Percentiles rank a stretch among this genome's conserved stretches.
These are phyloP conservation scores for Lentinus brumalis DNA, from an alignment of 768 basidiomycete genomes.

Conservation along the genomic window DNA sequence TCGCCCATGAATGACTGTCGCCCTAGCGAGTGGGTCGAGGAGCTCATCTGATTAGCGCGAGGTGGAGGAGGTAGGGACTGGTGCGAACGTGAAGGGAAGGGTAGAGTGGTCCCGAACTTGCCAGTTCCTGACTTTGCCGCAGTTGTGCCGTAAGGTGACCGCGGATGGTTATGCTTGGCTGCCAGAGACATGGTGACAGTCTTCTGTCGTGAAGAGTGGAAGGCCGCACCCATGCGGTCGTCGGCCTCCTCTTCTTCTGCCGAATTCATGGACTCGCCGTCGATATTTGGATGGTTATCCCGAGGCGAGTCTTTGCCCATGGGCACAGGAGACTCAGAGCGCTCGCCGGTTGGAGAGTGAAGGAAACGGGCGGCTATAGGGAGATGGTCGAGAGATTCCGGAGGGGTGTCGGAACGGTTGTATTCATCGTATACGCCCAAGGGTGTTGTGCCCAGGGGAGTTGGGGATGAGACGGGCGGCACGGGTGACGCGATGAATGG, in stretches of 20 bases:
- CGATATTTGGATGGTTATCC: slow-evolving; percentile 66
- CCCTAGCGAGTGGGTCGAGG: slow-evolving; percentile 76
- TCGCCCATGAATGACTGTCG: slow-evolving; percentile 62
- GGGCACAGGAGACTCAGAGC: slow-evolving; percentile 46
- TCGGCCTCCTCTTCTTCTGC: slow-evolving; percentile 65
- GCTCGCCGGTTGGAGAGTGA: slow-evolving; percentile 54
- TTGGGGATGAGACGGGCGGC: slow-evolving; percentile 39
- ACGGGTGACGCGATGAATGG: slow-evolving; percentile 61
- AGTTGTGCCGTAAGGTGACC: slow-evolving; percentile 71
- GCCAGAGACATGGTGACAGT: slow-evolving; percentile 28
- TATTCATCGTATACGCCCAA: slow-evolving; percentile 67
- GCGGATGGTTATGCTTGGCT: slow-evolving; percentile 68
- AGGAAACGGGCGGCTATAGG: slow-evolving; percentile 94
- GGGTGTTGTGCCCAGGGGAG: slow-evolving; percentile 39
- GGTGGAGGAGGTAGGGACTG: slow-evolving; percentile 72
- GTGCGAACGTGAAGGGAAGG: slow-evolving; percentile 81
- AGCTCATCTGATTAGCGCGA: slow-evolving; percentile 50
- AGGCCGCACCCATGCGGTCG: slow-evolving; percentile 52
- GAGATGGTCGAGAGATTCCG: slow-evolving; percentile 72
- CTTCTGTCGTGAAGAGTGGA: slow-evolving; percentile 36
- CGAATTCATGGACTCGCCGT: slow-evolving; percentile 73
- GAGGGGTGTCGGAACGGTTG: slow-evolving; percentile 59
- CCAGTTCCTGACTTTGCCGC: slow-evolving; percentile 43
- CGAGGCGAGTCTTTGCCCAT: slow-evolving; percentile 34
- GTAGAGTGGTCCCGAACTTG: slow-evolving; percentile 52